Percentiles rank a stretch among this genome's conserved stretches.
Conservation (phyloP, 2,329 filamentous ascomycete genomes). For the Exophiala oligosperma region DNA sequence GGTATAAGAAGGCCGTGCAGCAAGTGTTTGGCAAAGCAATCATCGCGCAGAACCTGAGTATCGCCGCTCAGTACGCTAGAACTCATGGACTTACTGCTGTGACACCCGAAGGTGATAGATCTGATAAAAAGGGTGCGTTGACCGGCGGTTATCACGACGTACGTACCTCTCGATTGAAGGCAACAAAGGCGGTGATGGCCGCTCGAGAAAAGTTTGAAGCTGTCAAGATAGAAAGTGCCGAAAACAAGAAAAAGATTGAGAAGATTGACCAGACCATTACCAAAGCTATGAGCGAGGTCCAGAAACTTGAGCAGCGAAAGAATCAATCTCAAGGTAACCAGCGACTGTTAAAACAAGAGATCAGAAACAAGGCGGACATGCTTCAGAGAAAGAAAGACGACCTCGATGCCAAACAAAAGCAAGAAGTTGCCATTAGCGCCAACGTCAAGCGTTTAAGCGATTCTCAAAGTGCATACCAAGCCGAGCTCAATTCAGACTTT, state of each 20-base stretch:
- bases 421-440: slow-evolving; percentile 67
- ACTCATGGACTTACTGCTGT: slow-evolving; percentile 91
- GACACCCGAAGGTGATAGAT: slow-evolving; percentile 90
- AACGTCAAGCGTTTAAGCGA: slow-evolving; percentile 75
- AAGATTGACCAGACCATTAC: slow-evolving; percentile 87
- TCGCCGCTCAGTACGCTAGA: slow-evolving; percentile 87
- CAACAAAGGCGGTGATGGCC: slow-evolving; percentile 71
- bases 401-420: slow-evolving; percentile 68
- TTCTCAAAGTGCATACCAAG: slow-evolving; percentile 73
- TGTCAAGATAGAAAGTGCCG: slow-evolving; percentile 61
- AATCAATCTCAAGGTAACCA: slow-evolving; percentile 79
- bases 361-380: slow-evolving; percentile 72
- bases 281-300: slow-evolving; percentile 75
- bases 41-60: slow-evolving; percentile 83
- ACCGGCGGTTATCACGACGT: slow-evolving; percentile 93
- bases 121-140: slow-evolving; percentile 91
- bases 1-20: slow-evolving; percentile 81
- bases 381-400: slow-evolving; percentile 72
- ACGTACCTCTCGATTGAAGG: slow-evolving; percentile 81
- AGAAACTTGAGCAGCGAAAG: slow-evolving; percentile 77
- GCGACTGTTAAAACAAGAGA: slow-evolving; percentile 73
- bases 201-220: slow-evolving; percentile 74
- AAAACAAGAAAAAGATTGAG: slow-evolving; percentile 71
- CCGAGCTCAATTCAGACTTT: slow-evolving; percentile 82
- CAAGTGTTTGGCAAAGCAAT: slow-evolving; percentile 96